Percentiles rank a stretch among this genome's conserved stretches.
Conservation (phyloP, 2,329 filamentous ascomycete species). For the Beauveria brongniartii region DNA sequence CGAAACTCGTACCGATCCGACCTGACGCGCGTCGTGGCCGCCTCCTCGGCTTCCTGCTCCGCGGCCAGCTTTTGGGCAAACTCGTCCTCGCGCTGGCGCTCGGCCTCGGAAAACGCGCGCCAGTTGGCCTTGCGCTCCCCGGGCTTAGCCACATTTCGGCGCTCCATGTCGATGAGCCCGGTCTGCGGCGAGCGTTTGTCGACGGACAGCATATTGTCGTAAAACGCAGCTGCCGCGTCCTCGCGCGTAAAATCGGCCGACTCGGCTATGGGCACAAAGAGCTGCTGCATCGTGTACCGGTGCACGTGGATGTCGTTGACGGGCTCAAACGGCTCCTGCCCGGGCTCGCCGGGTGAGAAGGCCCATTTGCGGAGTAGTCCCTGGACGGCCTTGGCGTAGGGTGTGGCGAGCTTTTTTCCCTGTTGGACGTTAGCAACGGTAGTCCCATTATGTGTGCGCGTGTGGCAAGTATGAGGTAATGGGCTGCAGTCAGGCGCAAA, state of each 20-base stretch:
- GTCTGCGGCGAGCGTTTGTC: slow-evolving; percentile 56
- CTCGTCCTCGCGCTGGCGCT: slow-evolving; percentile 34
- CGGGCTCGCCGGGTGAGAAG: slow-evolving; percentile 41
- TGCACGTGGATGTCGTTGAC: slow-evolving; percentile 61
- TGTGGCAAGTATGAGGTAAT: slow-evolving; percentile 3
- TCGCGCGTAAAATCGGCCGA: slow-evolving; percentile 55
- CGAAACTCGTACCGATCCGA: slow-evolving; percentile 53
- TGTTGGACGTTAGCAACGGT: slow-evolving; percentile 31
- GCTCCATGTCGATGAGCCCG: slow-evolving; percentile 50
- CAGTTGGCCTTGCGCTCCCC: slow-evolving; percentile 32
- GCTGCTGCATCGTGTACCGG: slow-evolving; percentile 51
- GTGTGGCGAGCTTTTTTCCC: slow-evolving; percentile 68
- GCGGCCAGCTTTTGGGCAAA: slow-evolving; percentile 26
- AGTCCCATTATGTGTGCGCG: slow-evolving; percentile 3
- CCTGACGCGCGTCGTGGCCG: slow-evolving; percentile 35
- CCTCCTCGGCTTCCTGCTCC: slow-evolving; percentile 29
- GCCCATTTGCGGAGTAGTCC: slow-evolving; percentile 70
- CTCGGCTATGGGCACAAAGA: slow-evolving; percentile 57
- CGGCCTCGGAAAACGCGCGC: slow-evolving; percentile 32
- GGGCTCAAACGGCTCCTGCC: slow-evolving; percentile 41
- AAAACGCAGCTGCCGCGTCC: slow-evolving; percentile 58
- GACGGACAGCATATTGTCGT: slow-evolving; percentile 49
- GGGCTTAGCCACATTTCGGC: slow-evolving; percentile 25
- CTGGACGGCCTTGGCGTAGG: slow-evolving; percentile 69
- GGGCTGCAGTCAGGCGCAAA: slow-evolving; percentile 20